Base-by-base conservation (phyloP, 2,329 filamentous ascomycete species). In the Phoma herbarum region DNA sequence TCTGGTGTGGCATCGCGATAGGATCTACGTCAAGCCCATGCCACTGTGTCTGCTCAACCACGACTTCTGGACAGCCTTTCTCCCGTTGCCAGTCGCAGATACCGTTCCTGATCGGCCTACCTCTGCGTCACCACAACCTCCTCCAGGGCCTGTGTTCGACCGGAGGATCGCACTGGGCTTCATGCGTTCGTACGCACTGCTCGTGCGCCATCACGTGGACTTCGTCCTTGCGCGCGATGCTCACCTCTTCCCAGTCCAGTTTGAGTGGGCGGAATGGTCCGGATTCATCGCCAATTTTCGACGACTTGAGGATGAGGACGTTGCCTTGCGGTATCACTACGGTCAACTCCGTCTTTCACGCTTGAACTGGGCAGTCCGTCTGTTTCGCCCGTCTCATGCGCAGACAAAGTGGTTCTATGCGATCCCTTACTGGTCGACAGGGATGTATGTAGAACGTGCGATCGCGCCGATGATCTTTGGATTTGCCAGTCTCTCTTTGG, bases 21-120 rank as follows among this genome's bases (percentile, higher is more conserved):
- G 52, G 4, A 67, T 71, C 41, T 68, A 62, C 49, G 58, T 69
- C 46, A 68, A 71, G 25, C 49, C 56, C n/a, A 53, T 59, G 22
- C 56, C 56, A 22, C 25, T 47, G 11, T 58, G 44, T 43, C 41
- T 61, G 3, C 54, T 61, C 12, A 59, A 55, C 33, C 22, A 59
- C 33, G 49, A 59, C 31, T 58, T 61, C 50, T 61, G 55, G 59
- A 33, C n/a, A 12, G 51, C 23, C 18, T 61, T 43, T 31, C 50
- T 61, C 18, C 3, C 29, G 4, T 37, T 26, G 3, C 10, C 29
- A 11, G 26, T 9, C n/a, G 18, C 37, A 8, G 31, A 39, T 3
- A 33, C 4, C 5, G 7, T 11, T 29, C 10, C 42, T n/a, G 4
- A 35, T 12, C 6, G 20, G 37, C 11, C 11, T 12, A 41, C 11